Conservation (phyloP, 108 stramenopile species). For the Pelagomonas calceolata region DNA sequence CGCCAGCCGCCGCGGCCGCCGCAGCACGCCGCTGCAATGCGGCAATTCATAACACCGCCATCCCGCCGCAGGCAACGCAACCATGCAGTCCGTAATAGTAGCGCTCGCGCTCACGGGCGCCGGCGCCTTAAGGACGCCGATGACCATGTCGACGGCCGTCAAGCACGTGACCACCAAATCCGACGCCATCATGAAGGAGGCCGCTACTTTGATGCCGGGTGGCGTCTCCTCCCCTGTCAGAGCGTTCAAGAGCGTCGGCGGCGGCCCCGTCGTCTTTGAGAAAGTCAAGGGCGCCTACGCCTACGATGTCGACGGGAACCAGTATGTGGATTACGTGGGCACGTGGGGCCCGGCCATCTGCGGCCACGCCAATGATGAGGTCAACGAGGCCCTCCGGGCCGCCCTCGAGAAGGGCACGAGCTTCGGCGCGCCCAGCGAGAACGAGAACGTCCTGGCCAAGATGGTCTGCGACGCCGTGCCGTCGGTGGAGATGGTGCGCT, state of each 20-base stretch:
- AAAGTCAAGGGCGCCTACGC: slow-evolving; percentile 92
- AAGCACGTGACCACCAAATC: slow-evolving; percentile 24
- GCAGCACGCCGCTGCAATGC: no score
- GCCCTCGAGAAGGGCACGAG: slow-evolving; percentile 94
- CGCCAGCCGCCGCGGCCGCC: no score
- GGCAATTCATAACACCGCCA: no score
- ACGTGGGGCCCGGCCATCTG: slow-evolving; percentile 97
- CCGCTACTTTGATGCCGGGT: slow-evolving; percentile 78
- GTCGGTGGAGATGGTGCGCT: slow-evolving; percentile 97
- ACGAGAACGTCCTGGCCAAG: slow-evolving; percentile 93
- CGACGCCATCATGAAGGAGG: slow-evolving; percentile 26
- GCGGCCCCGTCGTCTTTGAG: slow-evolving; percentile 94
- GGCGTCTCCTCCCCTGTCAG: slow-evolving; percentile 94
- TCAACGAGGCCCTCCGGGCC: slow-evolving; percentile 69
- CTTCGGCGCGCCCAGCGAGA: slow-evolving; percentile 86
- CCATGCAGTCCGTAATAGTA: no score
- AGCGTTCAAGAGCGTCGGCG: slow-evolving; percentile 95
- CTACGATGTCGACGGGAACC: slow-evolving; percentile 97
- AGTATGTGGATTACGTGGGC: slow-evolving; percentile 73
- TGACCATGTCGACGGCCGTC: neutral
- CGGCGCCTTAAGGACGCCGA: neutral
- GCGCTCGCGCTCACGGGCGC: neutral
- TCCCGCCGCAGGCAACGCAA: no score
- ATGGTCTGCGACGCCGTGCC: slow-evolving; percentile 90
- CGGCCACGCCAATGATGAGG: slow-evolving; percentile 95